Base-by-base conservation (phyloP, 2,329 filamentous ascomycete genomes). In the Pseudogymnoascus sp. region DNA sequence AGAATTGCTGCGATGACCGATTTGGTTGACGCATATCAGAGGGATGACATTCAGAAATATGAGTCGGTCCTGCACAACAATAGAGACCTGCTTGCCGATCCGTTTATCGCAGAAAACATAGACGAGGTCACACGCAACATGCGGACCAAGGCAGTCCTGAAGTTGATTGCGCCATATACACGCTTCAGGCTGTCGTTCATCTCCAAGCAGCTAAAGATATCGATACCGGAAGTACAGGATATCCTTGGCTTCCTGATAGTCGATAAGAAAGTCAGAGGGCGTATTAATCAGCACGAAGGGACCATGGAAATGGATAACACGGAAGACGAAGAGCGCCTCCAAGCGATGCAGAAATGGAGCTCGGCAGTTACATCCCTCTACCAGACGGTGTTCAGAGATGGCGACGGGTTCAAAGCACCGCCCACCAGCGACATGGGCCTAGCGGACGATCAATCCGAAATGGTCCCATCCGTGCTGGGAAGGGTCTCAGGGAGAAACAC, bases 41-140 rank as follows among this genome's bases (percentile, higher is more conserved):
- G 89, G 61, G 92, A 97, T 69, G 92, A 97, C 71, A 92, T 99
- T 65, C 88, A 92, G 71, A 80, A 83, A 66, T 99, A 99, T 74
- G 90, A 96, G 74, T 85, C 82, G 59, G 91, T 96, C 35, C 78
- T 99, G 60, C 85, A 90, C 68, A 85, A 85, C 69, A 95, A 96
- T 75, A 86, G 86, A 68, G 94, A 96, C 70, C 85, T 99, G 23
- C 79, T 97, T 37, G 84, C 87, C 10, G 94, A 99, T 72, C 86
- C 89, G 0, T 99, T 97, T 75, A 99, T 99, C 67, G 92, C 92
- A 26, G 94, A 97, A 75, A 97, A 99, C 71, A 99, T 99, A 67
- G 94, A 97, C 73, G 94, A 99, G 75, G 92, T 99, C 61, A 99
- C 92, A 58, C 89, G 94, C 41, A 96, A 94, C 73, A 96, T 99